These are phyloP conservation scores for Tylopilus intermedius DNA, from an alignment of 768 basidiomycete genomes.

Conservation along the genomic window DNA sequence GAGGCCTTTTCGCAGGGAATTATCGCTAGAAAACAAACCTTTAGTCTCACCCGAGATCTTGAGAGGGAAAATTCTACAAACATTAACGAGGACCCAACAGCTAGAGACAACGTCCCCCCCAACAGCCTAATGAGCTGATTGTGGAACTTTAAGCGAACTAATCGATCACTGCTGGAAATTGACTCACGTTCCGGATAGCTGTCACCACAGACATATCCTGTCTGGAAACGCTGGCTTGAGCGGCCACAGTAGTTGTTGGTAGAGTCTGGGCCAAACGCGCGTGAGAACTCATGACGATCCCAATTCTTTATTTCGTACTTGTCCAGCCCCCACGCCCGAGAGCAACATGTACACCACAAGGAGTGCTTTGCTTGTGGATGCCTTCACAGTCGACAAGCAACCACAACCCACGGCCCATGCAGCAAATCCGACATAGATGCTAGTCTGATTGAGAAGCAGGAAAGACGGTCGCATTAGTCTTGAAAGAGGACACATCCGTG, in stretches of 20 bases:
- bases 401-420: slow-evolving; percentile 70
- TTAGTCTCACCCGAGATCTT: background rate
- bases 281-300: background rate
- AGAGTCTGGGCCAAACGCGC: slow-evolving; percentile 36
- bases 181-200: slow-evolving; percentile 53
- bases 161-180: background rate
- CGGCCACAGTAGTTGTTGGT: slow-evolving; percentile 65
- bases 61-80: slow-evolving; percentile 21
- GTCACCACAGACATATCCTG: slow-evolving; percentile 77
- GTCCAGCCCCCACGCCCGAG: slow-evolving; percentile 57
- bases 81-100: slow-evolving; percentile 58
- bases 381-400: slow-evolving; percentile 58
- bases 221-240: slow-evolving; percentile 66
- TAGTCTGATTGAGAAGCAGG: slow-evolving; percentile 2
- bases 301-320: slow-evolving; percentile 31
- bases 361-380: slow-evolving; percentile 42
- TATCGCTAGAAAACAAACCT: slow-evolving; percentile 32
- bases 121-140: slow-evolving; percentile 60
- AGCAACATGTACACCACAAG: slow-evolving; percentile 60
- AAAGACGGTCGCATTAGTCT: background rate
- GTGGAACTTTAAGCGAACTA: background rate
- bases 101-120: slow-evolving; percentile 67
- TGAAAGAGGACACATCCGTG: background rate
- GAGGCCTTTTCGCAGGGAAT: slow-evolving; percentile 43
- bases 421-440: slow-evolving; percentile 55